Evolutionary conservation across 805 yeast genomes (phyloP), one percentile per base, ranked within the genome.

Genomic region (Kluyveromyces nonfermentans): DNA sequence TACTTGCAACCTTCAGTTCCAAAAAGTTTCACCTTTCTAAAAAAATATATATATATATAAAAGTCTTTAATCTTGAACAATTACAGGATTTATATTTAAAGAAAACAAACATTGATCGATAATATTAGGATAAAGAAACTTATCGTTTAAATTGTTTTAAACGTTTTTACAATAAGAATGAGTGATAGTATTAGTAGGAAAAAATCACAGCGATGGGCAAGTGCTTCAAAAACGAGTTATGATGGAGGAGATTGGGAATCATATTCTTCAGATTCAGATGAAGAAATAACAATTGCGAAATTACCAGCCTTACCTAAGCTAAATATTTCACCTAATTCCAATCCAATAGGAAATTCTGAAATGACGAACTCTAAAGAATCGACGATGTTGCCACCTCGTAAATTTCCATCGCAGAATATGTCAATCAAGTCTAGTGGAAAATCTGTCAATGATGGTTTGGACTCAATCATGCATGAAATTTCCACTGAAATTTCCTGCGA

Each of bases 221-320:
- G 67, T 44, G 72, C 69, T 5, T 61, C 69, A 0, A 59, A 60
- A 37, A 67, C 65, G 2, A 64, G 60, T 28, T 68, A 68, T 43
- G 69, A 65, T 46, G 73, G 73, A 20, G 66, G 67, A 6, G 72
- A 63, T 34, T 68, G 73, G 73, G 57, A 60, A 18, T n/a, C 45
- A 16, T 17, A 19, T n/a, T 33, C 43, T 10, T 31, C 44, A 25
- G 39, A 33, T 18, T 35, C 20, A 9, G 46, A 33, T n/a, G 46
- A 36, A 6, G 41, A 36, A 16, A 22, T n/a, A 19, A 12, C 15
- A 31, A 40, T 31, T 16, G 4, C 17, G 7, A 22, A 33, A 8
- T 15, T 34, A 5, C 37, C 35, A 18, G 42, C 33, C 12, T 28
- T 40, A 6, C 48, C 51, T 17, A 41, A 35, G 12, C 14, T 48